Conservation (phyloP, 805 yeast genomes). For the Starmerella etchellsii region DNA sequence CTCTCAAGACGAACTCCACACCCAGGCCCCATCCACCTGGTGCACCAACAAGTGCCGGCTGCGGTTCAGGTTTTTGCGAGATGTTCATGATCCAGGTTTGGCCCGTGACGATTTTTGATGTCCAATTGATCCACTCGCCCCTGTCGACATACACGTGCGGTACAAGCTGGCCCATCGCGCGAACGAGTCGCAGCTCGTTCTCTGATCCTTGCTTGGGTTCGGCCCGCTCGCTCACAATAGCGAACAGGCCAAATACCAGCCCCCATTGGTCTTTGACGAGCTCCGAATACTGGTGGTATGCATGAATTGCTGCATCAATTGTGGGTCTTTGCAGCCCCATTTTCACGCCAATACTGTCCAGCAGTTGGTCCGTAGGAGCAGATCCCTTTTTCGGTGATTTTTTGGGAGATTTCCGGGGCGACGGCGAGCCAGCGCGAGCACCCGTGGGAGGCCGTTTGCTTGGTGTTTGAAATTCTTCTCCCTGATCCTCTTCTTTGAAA, state of each 20-base stretch:
- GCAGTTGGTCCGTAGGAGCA: slow-evolving; percentile 5
- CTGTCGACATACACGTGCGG: slow-evolving; percentile 10
- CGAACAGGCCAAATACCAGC: slow-evolving; percentile 25
- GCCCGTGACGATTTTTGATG: slow-evolving; percentile 25
- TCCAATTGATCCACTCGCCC: slow-evolving; percentile 28
- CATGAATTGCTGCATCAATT: slow-evolving; percentile 18
- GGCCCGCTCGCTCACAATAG: slow-evolving; percentile 22
- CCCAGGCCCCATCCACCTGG: slow-evolving; percentile 21
- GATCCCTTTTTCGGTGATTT: slow-evolving; percentile 3
- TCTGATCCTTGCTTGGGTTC: slow-evolving; percentile 21
- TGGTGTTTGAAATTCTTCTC: slow-evolving; percentile 4
- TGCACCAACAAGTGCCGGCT: slow-evolving; percentile 12
- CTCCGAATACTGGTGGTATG: slow-evolving; percentile 22
- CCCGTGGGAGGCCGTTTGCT: slow-evolving; percentile 5
- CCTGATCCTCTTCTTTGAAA: slow-evolving; percentile 7
- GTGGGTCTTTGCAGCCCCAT: slow-evolving; percentile 10
- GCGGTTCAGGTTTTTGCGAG: slow-evolving; percentile 19
- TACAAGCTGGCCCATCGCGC: slow-evolving; percentile 7
- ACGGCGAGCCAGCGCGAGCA: slow-evolving; percentile 1
- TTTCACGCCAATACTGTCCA: slow-evolving; percentile 6
- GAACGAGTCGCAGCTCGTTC: slow-evolving; percentile 6
- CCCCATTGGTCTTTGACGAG: slow-evolving; percentile 29
- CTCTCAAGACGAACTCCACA: slow-evolving; percentile 8
- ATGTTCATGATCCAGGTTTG: slow-evolving; percentile 26
- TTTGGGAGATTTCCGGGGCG: slow-evolving; percentile 8